Conservation (phyloP, 2,329 filamentous ascomycete genomes). For the Colletotrichum kahawae region DNA sequence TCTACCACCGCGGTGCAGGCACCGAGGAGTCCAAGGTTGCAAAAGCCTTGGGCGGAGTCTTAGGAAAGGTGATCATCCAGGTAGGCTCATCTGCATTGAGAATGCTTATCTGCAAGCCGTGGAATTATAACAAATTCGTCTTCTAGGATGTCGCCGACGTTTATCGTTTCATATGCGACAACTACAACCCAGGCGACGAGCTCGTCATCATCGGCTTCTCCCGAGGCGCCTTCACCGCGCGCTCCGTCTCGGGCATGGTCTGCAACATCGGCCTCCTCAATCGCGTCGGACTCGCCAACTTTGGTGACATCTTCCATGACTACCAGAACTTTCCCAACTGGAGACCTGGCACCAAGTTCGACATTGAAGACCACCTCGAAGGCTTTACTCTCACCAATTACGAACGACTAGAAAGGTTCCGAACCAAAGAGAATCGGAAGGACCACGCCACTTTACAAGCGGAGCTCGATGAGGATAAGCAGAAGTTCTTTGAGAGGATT, state of each 20-base stretch:
- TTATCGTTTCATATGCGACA: constrained; percentile 41
- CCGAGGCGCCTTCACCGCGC: constrained; percentile 41
- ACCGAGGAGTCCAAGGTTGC: constrained; percentile 28
- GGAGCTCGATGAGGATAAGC: neutral
- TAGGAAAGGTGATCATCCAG: constrained; percentile 29
- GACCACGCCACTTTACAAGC: neutral
- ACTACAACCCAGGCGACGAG: constrained; percentile 37
- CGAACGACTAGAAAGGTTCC: neutral
- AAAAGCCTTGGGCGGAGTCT: constrained; percentile 26
- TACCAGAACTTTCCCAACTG: constrained; percentile 20
- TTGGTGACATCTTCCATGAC: constrained; percentile 20
- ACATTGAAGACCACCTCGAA: neutral
- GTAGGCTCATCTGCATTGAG: neutral
- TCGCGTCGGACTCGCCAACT: constrained; percentile 14
- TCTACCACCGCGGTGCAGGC: constrained; percentile 41
- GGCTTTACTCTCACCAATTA: constrained; percentile 7
- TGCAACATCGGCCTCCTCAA: constrained; percentile 19
- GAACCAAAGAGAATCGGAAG: neutral
- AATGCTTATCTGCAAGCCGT: neutral
- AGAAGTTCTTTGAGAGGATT: neutral
- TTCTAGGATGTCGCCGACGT: constrained; percentile 36
- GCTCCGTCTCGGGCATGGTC: constrained; percentile 34
- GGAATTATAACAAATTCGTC: neutral
- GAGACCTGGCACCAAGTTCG: neutral
- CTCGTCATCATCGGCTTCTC: constrained; percentile 41